Conservation (phyloP, 2,329 filamentous ascomycete species). For the Ceratocystis lukuohia region DNA sequence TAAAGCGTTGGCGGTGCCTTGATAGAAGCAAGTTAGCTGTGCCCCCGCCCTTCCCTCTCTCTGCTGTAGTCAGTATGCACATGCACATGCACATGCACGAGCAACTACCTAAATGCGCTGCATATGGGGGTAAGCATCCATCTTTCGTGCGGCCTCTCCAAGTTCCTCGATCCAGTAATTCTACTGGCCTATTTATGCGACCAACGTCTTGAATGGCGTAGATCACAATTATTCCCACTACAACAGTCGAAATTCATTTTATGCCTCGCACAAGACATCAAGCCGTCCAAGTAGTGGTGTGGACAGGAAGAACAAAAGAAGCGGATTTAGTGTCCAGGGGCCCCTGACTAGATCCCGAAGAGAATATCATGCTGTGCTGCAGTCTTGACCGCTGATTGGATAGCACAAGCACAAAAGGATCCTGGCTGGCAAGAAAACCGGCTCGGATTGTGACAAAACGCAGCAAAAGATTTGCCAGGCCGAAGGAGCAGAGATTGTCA, state of each 20-base stretch:
- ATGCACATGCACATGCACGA: no score
- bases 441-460: background rate
- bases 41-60: background rate
- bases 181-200: background rate
- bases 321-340: background rate
- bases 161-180: background rate
- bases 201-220: background rate
- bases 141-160: background rate
- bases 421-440: background rate
- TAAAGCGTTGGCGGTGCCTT: background rate
- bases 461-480: background rate
- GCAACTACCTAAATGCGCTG: no score
- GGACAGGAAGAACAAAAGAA: background rate
- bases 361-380: background rate
- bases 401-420: background rate
- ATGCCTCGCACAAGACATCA: background rate
- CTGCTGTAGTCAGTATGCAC: background rate
- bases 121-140: no score
- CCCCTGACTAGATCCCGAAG: background rate
- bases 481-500: no score
- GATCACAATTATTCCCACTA: conserved; percentile 4
- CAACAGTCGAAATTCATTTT: background rate
- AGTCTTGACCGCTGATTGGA: background rate
- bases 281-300: background rate
- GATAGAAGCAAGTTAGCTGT: no score